Percentiles rank a stretch among this genome's conserved stretches.
Evolutionary conservation across 1,284 basidiomycete genomes (phyloP).

Genomic region (Heterobasidion occidentale): DNA sequence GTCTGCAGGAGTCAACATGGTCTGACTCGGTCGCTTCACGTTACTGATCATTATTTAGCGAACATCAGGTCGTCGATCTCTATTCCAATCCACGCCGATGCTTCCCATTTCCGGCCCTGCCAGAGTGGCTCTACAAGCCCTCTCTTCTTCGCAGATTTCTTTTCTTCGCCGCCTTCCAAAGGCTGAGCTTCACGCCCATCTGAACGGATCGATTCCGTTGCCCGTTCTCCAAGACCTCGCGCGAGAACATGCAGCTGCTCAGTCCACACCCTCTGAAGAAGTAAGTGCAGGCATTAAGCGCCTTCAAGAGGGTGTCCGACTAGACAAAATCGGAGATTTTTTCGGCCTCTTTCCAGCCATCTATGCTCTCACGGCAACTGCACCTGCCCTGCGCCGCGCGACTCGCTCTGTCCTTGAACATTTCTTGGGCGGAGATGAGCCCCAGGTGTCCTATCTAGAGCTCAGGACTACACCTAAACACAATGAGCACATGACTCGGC

Average conservation of each 20-base stretch:
- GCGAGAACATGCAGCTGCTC: constrained; percentile 23
- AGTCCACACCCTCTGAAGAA: constrained; percentile 12
- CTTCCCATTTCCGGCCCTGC: constrained; percentile 20
- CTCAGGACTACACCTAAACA: constrained; percentile 64
- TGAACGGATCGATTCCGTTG: constrained; percentile 77
- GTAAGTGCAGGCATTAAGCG: constrained; percentile 37
- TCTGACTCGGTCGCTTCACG: no score
- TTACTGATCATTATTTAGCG: no score
- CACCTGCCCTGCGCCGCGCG: constrained; percentile 39
- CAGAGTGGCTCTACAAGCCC: constrained; percentile 39
- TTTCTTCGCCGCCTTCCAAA: constrained; percentile 64
- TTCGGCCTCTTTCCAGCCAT: constrained; percentile 72
- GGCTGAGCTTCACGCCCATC: constrained; percentile 77
- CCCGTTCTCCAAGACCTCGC: constrained; percentile 59
- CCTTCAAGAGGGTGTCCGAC: constrained; percentile 41
- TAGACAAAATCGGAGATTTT: constrained; percentile 58
- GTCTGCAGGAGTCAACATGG: no score
- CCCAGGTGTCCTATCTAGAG: constrained; percentile 65
- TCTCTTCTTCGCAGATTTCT: constrained; percentile 39
- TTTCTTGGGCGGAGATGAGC: constrained; percentile 45
- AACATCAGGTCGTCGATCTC: no score
- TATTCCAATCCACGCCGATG: no score
- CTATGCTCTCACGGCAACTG: constrained; percentile 63
- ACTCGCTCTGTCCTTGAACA: constrained; percentile 54
- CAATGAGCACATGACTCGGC: constrained; percentile 45